Evolutionary conservation across 345 rosid species (phyloP).

Genomic region (Limnanthes douglasii): DNA sequence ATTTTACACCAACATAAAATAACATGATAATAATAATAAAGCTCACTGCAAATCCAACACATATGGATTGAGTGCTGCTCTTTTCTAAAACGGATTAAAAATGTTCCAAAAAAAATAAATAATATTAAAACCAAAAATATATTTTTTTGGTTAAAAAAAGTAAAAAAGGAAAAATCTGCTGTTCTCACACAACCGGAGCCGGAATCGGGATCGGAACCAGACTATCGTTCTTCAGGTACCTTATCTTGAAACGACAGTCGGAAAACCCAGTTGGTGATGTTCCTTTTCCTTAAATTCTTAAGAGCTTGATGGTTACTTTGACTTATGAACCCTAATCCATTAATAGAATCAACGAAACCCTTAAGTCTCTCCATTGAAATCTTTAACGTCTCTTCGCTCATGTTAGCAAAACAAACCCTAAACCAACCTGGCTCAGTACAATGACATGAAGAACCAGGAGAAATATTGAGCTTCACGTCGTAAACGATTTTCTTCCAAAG

Average conservation of each 20-base stretch:
- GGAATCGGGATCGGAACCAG: no score
- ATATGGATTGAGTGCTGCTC: no score
- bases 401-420: conserved; percentile 63
- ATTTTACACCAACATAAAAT: no score
- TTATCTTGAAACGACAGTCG: conserved; percentile 59
- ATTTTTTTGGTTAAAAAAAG: no score
- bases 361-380: conserved; percentile 47
- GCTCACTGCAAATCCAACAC: no score
- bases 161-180: no score
- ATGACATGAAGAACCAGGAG: conserved; percentile 72
- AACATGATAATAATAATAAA: no score
- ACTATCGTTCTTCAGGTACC: conserved; percentile 41
- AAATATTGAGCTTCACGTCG: conserved; percentile 42
- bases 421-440: conserved; percentile 78
- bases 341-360: conserved; percentile 30
- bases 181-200: no score
- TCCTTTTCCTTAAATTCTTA: conserved; percentile 34
- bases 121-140: no score
- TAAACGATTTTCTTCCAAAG: conserved; percentile 73
- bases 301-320: conserved; percentile 30
- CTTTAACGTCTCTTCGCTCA: conserved; percentile 47
- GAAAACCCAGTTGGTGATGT: conserved; percentile 54
- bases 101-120: no score
- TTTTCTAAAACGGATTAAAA: no score
- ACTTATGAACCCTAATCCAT: conserved; percentile 10